Percentiles rank a stretch among this genome's conserved stretches.
These are phyloP conservation scores for Candida boleticola DNA, from an alignment of 805 yeast species.

Conservation along the genomic window DNA sequence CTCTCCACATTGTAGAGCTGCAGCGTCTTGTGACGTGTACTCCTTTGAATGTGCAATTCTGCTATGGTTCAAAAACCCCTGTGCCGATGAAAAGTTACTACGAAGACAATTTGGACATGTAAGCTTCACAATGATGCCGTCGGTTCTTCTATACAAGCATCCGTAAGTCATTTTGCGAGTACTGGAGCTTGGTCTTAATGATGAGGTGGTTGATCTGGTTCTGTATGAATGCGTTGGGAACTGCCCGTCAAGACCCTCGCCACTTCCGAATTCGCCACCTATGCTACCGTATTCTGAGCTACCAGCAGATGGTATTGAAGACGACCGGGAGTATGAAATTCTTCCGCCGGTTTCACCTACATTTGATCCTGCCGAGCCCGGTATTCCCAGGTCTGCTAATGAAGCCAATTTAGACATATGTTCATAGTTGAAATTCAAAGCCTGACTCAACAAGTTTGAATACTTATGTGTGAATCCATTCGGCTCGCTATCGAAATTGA, in stretches of 20 bases:
- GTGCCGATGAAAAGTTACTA: conserved; percentile 72
- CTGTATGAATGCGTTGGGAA: conserved; percentile 33
- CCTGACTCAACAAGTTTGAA: conserved; percentile 32
- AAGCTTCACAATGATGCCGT: conserved; percentile 66
- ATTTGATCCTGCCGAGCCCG: background rate
- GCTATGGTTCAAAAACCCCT: conserved; percentile 77
- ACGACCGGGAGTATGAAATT: background rate
- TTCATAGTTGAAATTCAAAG: conserved; percentile 33
- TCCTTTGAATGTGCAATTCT: conserved; percentile 72
- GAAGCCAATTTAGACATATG: conserved; percentile 13
- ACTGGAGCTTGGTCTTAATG: conserved; percentile 52
- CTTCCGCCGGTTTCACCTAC: background rate
- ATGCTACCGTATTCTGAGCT: background rate
- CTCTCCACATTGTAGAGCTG: conserved; percentile 66
- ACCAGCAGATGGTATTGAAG: background rate
- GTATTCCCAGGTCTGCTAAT: conserved; percentile 1
- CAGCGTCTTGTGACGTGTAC: conserved; percentile 69
- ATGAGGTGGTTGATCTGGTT: conserved; percentile 50
- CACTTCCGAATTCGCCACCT: background rate
- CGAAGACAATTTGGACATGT: conserved; percentile 68
- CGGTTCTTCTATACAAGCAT: conserved; percentile 64
- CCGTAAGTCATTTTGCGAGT: conserved; percentile 27
- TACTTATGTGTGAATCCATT: conserved; percentile 44
- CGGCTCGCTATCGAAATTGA: conserved; percentile 42
- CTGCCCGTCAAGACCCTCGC: conserved; percentile 1